Evolutionary conservation across 1,284 basidiomycete species (phyloP).

Genomic region (Tilletia caries): DNA sequence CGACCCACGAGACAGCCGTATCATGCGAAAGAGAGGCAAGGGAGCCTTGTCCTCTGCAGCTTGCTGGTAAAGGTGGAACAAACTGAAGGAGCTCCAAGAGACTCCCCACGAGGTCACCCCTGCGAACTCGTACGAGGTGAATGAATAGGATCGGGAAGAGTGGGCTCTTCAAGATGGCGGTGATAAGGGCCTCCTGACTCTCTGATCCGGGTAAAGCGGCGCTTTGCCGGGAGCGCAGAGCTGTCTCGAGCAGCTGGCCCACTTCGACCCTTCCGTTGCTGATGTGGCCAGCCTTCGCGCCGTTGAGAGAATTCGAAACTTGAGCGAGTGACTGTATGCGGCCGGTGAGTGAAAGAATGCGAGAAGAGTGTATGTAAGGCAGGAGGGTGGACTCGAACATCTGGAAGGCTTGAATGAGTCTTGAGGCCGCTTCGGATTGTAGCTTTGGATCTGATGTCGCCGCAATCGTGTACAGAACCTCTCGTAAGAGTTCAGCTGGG

Average conservation of each 20-base stretch:
- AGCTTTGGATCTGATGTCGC: not conserved
- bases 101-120: not conserved
- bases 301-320: no score
- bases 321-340: not conserved
- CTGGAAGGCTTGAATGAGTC: not conserved
- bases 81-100: constrained; percentile 4
- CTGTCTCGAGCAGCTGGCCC: not conserved
- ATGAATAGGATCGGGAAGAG: not conserved
- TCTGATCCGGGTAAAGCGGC: not conserved
- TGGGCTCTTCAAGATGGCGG: not conserved
- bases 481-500: no score
- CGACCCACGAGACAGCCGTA: not conserved
- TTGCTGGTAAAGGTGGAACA: not conserved
- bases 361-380: not conserved
- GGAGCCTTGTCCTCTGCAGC: not conserved
- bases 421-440: no score
- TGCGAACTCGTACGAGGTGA: not conserved
- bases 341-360: not conserved
- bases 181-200: not conserved
- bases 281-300: not conserved
- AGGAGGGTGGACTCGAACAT: not conserved
- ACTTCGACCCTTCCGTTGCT: not conserved
- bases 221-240: not conserved
- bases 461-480: not conserved
- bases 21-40: not conserved